A percentile compares a stretch with the other conserved stretches of the same genome.
Conservation (phyloP, 257 asterid genomes). For the Nicotiana attenuata region DNA sequence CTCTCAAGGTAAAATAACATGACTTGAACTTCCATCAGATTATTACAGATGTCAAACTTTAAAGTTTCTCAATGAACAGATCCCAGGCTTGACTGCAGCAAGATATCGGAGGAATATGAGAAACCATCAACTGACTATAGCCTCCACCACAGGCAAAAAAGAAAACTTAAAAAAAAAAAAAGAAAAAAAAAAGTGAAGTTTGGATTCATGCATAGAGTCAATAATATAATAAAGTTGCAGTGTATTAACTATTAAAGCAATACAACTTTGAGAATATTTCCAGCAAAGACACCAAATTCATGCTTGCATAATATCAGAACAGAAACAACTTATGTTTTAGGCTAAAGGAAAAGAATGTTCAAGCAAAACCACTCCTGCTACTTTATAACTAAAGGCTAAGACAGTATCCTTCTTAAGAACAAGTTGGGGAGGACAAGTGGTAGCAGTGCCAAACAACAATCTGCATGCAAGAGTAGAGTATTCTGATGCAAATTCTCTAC, state of each 20-base stretch:
- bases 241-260: not conserved
- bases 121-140: not conserved
- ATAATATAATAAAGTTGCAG: not conserved
- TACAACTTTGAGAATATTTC: not conserved
- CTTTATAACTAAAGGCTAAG: not conserved
- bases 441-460: not conserved
- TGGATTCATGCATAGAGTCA: not conserved
- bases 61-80: not conserved
- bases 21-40: not conserved
- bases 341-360: conserved; percentile 4
- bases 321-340: not conserved
- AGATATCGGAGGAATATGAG: not conserved
- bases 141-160: not conserved
- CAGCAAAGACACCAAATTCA: not conserved
- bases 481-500: no score
- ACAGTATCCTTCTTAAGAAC: not conserved
- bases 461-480: not conserved
- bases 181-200: not conserved
- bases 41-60: not conserved
- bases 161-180: not conserved
- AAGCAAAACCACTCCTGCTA: not conserved
- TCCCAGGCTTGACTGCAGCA: conserved; percentile 1
- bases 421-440: conserved; percentile 7
- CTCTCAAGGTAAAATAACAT: not conserved
- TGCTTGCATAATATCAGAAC: not conserved